phyloP scores from a whole-genome alignment of 306 rosid genomes.

The Vigna unguiculata region DNA sequence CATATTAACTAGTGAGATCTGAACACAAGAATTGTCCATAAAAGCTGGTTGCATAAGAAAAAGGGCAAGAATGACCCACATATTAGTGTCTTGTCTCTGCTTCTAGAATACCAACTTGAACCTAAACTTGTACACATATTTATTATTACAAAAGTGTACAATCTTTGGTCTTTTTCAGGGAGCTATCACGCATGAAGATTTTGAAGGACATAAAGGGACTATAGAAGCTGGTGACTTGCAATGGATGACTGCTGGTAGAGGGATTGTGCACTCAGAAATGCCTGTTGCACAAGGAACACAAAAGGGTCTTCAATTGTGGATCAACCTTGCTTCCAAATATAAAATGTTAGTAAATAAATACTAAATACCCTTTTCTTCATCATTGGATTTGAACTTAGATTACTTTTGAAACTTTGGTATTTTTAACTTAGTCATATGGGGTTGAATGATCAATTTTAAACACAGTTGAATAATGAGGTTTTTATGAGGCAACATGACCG shows the following conservation, averaged over 20 bases:
- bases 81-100: slow-evolving; percentile 2
- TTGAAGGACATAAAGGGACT: slow-evolving; percentile 84
- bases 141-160: background rate
- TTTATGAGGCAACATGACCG: no score
- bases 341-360: slow-evolving; percentile 60
- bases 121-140: background rate
- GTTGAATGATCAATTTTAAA: background rate
- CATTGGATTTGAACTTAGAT: background rate
- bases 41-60: slow-evolving; percentile 24
- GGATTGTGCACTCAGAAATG: slow-evolving; percentile 87
- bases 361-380: no score
- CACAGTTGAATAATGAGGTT: no score
- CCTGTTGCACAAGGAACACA: slow-evolving; percentile 78
- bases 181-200: slow-evolving; percentile 74
- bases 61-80: slow-evolving; percentile 27
- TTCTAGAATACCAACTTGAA: slow-evolving; percentile 27
- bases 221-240: slow-evolving; percentile 80
- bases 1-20: background rate
- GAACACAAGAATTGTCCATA: slow-evolving; percentile 17
- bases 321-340: slow-evolving; percentile 74
- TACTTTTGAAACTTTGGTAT: no score
- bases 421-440: background rate
- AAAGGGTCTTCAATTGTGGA: slow-evolving; percentile 81
- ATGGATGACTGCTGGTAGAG: slow-evolving; percentile 95
- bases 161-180: slow-evolving; percentile 55